Evolutionary conservation across 495 filamentous ascomycete species (phyloP).

Genomic region (Penicillium bovifimosum): DNA sequence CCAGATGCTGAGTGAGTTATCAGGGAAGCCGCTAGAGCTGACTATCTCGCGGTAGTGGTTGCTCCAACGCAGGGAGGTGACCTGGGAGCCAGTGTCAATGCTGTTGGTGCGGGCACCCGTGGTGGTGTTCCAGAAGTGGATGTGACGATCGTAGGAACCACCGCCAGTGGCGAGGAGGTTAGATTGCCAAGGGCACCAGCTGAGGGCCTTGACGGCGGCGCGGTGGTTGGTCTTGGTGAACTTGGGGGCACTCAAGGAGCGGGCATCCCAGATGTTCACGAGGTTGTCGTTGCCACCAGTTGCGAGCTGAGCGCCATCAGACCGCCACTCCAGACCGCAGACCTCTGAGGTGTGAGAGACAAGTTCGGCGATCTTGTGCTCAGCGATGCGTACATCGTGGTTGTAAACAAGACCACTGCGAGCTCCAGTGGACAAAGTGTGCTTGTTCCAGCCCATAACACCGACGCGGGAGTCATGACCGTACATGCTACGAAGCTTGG

Average conservation of each 20-base stretch:
- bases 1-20: conserved; percentile 98
- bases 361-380: conserved; percentile 97
- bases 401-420: conserved; percentile 96
- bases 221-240: conserved; percentile 99
- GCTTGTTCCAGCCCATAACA: conserved; percentile 98
- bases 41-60: conserved; percentile 97
- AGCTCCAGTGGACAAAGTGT: conserved; percentile 89
- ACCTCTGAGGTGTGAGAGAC: conserved; percentile 96
- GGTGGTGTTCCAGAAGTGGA: conserved; percentile 99
- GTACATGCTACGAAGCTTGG: conserved; percentile 95
- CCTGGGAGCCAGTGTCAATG: conserved; percentile 96
- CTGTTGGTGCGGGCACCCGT: conserved; percentile 96
- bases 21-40: conserved; percentile 94
- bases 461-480: conserved; percentile 95
- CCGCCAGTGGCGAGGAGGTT: conserved; percentile 96
- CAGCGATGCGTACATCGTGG: conserved; percentile 95
- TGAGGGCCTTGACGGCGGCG: conserved; percentile 94
- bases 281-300: conserved; percentile 98
- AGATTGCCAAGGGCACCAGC: conserved; percentile 98
- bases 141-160: conserved; percentile 92
- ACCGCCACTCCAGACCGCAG: conserved; percentile 94
- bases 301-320: conserved; percentile 92
- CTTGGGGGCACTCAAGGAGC: conserved; percentile 85
- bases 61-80: conserved; percentile 92
- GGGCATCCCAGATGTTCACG: conserved; percentile 97